phyloP scores from a whole-genome alignment of 257 asterid species.

The Salvia miltiorrhiza region DNA sequence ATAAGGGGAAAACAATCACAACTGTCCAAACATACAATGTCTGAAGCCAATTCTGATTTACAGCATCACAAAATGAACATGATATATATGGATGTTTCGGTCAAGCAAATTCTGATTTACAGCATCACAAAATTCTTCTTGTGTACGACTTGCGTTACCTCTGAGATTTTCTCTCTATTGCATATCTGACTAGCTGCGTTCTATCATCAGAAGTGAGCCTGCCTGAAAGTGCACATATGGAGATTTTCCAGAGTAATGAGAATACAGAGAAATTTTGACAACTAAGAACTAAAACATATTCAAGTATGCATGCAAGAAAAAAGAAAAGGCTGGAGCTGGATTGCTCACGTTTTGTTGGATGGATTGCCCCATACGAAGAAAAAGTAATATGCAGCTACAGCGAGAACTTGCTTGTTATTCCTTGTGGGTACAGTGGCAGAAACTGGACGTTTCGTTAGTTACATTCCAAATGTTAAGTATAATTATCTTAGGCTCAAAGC shows the following conservation, averaged over 20 bases:
- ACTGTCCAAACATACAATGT: not conserved
- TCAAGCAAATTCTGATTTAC: slow-evolving; percentile 1
- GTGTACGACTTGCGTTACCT: not conserved
- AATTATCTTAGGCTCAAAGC: too few relatives aligned
- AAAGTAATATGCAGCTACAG: slow-evolving; percentile 49
- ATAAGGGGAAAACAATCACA: slow-evolving; percentile 12
- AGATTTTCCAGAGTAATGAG: not conserved
- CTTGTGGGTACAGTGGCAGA: slow-evolving; percentile 69
- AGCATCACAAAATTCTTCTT: not conserved
- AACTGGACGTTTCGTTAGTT: slow-evolving; percentile 42
- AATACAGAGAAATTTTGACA: not conserved
- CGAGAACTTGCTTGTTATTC: slow-evolving; percentile 46
- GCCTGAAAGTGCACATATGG: not conserved
- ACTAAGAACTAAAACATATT: not conserved
- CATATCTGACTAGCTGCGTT: not conserved
- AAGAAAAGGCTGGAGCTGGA: slow-evolving; percentile 15
- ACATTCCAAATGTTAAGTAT: not conserved
- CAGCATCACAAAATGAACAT: not conserved
- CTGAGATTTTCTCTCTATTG: not conserved
- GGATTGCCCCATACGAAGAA: slow-evolving; percentile 57
- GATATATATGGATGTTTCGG: not conserved
- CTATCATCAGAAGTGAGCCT: not conserved
- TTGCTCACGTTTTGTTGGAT: slow-evolving; percentile 50
- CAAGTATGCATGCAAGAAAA: too few relatives aligned
- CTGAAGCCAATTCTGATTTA: not conserved